Percentiles rank a stretch among this genome's conserved stretches.
phyloP scores from a whole-genome alignment of 1,139 yeast species.

The Saccharomyces hybrid region DNA sequence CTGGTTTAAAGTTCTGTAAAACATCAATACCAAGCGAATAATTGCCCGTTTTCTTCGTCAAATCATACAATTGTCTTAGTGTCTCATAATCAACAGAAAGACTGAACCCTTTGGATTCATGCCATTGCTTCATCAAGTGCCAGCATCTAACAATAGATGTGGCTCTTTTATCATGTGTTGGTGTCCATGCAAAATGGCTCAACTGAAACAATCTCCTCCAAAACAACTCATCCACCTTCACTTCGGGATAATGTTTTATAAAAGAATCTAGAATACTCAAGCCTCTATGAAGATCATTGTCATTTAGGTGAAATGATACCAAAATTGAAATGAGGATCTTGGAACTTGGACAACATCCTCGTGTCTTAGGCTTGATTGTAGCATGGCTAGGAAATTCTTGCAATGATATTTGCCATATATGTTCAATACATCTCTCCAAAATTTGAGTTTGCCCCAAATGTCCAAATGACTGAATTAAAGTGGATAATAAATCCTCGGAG shows the following conservation, averaged over 20 bases:
- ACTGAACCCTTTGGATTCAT: constrained; percentile 6
- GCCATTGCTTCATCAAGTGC: constrained; percentile 21
- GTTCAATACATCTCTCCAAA: constrained; percentile 14
- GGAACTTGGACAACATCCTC: constrained; percentile 12
- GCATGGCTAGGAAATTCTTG: not conserved
- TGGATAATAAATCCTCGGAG: constrained; percentile 13
- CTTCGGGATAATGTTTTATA: constrained; percentile 15
- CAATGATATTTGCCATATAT: constrained; percentile 17
- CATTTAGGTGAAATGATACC: constrained; percentile 16
- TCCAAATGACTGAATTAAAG: constrained; percentile 23
- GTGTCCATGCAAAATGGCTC: constrained; percentile 13
- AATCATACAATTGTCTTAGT: constrained; percentile 8
- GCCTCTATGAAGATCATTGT: constrained; percentile 14
- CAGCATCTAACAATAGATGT: constrained; percentile 12
- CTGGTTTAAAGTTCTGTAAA: constrained; percentile 8
- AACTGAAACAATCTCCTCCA: constrained; percentile 25
- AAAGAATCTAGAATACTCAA: constrained; percentile 17
- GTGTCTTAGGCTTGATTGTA: not conserved
- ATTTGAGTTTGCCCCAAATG: constrained; percentile 15
- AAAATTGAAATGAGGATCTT: constrained; percentile 19
- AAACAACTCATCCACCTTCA: constrained; percentile 15
- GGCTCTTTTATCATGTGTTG: constrained; percentile 11
- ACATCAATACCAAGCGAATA: constrained; percentile 18
- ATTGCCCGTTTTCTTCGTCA: constrained; percentile 10
- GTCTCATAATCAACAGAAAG: constrained; percentile 16